Evolutionary conservation across 2,329 filamentous ascomycete species (phyloP).

Genomic region (Blumeria hordei): DNA sequence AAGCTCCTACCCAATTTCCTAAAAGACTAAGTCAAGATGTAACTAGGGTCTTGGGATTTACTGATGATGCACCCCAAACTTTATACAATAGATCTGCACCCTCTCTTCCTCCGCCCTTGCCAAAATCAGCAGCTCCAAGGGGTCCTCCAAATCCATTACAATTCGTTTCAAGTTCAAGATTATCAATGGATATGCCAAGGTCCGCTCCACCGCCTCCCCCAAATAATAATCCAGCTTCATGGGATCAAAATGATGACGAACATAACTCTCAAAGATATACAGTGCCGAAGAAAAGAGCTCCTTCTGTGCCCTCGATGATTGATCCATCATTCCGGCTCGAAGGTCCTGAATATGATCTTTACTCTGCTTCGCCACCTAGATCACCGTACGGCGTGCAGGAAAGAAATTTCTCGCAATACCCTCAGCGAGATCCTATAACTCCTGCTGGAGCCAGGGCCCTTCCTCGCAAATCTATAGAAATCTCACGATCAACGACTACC

Average conservation of each 20-base stretch:
- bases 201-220: conserved; percentile 34
- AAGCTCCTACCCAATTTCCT: no score
- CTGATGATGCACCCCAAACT: no score
- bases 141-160: conserved; percentile 43
- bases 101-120: conserved; percentile 26
- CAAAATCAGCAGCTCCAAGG: conserved; percentile 29
- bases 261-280: conserved; percentile 44
- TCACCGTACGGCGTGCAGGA: conserved; percentile 15
- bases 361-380: conserved; percentile 15
- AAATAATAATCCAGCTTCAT: conserved; percentile 16
- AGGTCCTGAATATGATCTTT: conserved; percentile 13
- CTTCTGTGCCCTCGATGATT: conserved; percentile 3
- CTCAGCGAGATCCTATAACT: conserved; percentile 17
- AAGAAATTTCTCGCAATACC: conserved; percentile 21
- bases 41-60: no score
- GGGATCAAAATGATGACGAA: conserved; percentile 41
- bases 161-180: conserved; percentile 25
- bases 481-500: conserved; percentile 25
- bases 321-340: conserved; percentile 8
- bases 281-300: conserved; percentile 9
- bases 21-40: no score
- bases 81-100: conserved; percentile 5
- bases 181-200: conserved; percentile 47
- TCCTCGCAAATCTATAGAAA: conserved; percentile 39
- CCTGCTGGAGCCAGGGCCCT: conserved; percentile 10